These are phyloP conservation scores for Paecilomyces fulvus DNA, from an alignment of 2,329 filamentous ascomycete genomes.

Conservation along the genomic window DNA sequence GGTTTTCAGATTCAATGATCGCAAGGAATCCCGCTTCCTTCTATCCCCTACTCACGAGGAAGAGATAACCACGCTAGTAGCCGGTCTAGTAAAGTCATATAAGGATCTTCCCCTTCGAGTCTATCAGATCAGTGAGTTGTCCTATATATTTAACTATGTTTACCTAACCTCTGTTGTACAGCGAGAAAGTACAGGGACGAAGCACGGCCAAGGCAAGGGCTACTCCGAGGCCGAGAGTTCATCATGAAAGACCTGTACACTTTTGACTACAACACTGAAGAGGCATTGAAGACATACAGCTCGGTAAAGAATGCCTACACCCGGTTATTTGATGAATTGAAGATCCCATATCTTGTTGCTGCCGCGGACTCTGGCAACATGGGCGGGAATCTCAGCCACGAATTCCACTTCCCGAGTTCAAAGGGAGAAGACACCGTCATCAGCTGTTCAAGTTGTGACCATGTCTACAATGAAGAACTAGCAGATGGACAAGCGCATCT, in stretches of 20 bases:
- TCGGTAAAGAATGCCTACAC: constrained; percentile 66
- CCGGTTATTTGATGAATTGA: constrained; percentile 71
- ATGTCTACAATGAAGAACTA: constrained; percentile 84
- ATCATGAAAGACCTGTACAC: constrained; percentile 98
- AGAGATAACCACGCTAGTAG: constrained; percentile 80
- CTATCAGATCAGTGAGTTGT: constrained; percentile 71
- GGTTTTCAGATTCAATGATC: constrained; percentile 73
- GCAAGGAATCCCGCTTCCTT: constrained; percentile 65
- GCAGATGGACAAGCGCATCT: constrained; percentile 40
- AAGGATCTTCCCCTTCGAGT: constrained; percentile 77
- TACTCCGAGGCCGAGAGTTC: constrained; percentile 84
- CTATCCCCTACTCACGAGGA: constrained; percentile 94
- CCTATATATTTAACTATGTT: not conserved
- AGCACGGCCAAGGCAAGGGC: constrained; percentile 73
- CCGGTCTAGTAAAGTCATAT: constrained; percentile 66
- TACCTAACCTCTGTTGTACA: constrained; percentile 22
- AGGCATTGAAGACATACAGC: constrained; percentile 74
- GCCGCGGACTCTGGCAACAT: constrained; percentile 94
- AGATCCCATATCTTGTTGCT: constrained; percentile 73
- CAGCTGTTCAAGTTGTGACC: constrained; percentile 63
- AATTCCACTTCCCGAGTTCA: constrained; percentile 75
- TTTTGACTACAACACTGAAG: constrained; percentile 62
- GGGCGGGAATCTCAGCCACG: constrained; percentile 86
- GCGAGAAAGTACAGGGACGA: constrained; percentile 94
- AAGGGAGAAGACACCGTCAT: constrained; percentile 82